Evolutionary conservation across 805 yeast species (phyloP), one percentile per base, ranked within the genome.

Genomic region (Phaffomyces thermotolerans): DNA sequence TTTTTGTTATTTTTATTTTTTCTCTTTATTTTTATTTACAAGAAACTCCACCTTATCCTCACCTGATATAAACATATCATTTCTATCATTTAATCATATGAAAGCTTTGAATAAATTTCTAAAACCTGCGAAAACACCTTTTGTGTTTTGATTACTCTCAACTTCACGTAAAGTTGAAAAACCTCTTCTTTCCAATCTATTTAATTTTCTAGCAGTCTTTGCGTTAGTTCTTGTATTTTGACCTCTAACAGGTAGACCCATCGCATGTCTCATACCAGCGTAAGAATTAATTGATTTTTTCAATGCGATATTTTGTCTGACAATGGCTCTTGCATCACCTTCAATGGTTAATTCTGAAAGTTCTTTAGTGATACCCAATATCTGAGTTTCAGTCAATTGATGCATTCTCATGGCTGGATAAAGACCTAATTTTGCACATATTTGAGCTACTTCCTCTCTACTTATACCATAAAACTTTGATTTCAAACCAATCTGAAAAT

Each of bases 391-490:
- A 25, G 84, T 71, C 33, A 93, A 75, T 65, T 93, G 95, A 62
- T 86, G 93, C 85, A 90, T 83, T 66, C 95, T 79, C 95, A 91
- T 90, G 60, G 76, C 72, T 37, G 98, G 98, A 59, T 90, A 91
- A 47, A 93, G 76, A 10, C 96, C 96, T 20, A 91, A 77, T 59
- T 80, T 87, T 34, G 97, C 81, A 62, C 96, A 89, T 42, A 93
- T 71, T 55, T 72, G 70, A 50, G 76, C 76, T 3, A 97, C 91
- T 9, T 84, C 78, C 42, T 68, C 63, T 37, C 68, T 64, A n/a
- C 98, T 96, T 34, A 93, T 70, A 27, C 98, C 99, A 60, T 85
- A 90, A 51, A 93, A 82, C 49, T 81, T 81, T 44, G 83, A 75
- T 22, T 90, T 80, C 49, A 93, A 71, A 5, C 95, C 98, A 50